Conservation (phyloP, 805 yeast genomes). For the Osmozyma mogii region DNA sequence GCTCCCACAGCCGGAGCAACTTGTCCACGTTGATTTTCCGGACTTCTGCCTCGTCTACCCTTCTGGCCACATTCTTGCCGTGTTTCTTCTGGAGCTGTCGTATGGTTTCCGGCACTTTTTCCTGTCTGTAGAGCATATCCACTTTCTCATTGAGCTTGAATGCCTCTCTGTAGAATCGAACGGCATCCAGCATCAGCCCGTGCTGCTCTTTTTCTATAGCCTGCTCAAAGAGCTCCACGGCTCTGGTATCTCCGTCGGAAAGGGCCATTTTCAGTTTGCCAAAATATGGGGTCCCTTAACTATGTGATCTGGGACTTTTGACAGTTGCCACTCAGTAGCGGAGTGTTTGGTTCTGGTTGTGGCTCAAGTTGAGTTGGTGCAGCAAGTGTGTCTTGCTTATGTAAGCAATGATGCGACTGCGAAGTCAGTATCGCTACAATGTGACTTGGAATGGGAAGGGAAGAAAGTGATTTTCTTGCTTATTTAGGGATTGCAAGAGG, state of each 20-base stretch:
- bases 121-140: constrained; percentile 59
- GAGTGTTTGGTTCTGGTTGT: too few species aligned
- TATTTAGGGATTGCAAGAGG: too few species aligned
- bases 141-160: constrained; percentile 51
- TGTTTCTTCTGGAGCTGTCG: constrained; percentile 15
- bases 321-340: too few species aligned
- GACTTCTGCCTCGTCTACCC: constrained; percentile 30
- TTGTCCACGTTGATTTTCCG: constrained; percentile 34
- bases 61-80: constrained; percentile 21
- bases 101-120: constrained; percentile 35
- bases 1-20: constrained; percentile 29
- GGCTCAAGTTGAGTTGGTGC: too few species aligned
- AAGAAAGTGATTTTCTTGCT: too few species aligned
- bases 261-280: too few species aligned
- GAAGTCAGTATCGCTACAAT: too few species aligned
- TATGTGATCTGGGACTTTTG: too few species aligned
- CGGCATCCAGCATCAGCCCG: constrained; percentile 80
- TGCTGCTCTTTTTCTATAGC: constrained; percentile 66
- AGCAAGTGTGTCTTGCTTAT: too few species aligned
- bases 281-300: too few species aligned
- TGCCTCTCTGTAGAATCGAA: constrained; percentile 64
- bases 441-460: too few species aligned
- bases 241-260: constrained; percentile 22
- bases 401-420: too few species aligned
- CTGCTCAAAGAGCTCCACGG: constrained; percentile 57